Percentiles rank a stretch among this genome's conserved stretches.
These are phyloP conservation scores for Patellaria atrata DNA, from an alignment of 495 filamentous ascomycete genomes.

Conservation along the genomic window DNA sequence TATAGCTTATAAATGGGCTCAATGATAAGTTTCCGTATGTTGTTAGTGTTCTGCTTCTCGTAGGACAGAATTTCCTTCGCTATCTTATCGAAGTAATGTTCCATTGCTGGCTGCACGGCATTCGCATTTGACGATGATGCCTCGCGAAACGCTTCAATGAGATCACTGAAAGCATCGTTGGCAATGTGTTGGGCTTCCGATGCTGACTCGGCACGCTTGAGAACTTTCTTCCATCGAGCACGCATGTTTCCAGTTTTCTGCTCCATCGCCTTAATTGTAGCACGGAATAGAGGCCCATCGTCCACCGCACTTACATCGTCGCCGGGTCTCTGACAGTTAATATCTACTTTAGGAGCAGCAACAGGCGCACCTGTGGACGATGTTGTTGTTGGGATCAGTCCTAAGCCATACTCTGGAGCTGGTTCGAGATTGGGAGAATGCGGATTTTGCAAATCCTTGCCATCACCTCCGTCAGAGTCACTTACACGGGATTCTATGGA, in stretches of 20 bases:
- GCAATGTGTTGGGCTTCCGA: conserved; percentile 63
- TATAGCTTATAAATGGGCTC: conserved; percentile 88
- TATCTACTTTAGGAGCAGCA: conserved; percentile 80
- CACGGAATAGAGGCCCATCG: conserved; percentile 90
- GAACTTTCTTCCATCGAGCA: conserved; percentile 82
- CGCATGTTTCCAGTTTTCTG: conserved; percentile 95
- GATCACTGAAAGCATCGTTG: conserved; percentile 68
- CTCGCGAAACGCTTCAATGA: conserved; percentile 79
- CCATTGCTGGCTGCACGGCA: conserved; percentile 85
- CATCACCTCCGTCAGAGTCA: conserved; percentile 43
- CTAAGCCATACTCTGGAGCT: conserved; percentile 34
- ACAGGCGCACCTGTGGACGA: conserved; percentile 40
- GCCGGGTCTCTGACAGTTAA: conserved; percentile 69
- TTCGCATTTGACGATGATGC: conserved; percentile 84
- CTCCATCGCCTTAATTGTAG: conserved; percentile 91
- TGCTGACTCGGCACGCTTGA: conserved; percentile 80
- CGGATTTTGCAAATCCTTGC: conserved; percentile 32
- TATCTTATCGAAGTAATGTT: conserved; percentile 97
- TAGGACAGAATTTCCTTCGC: conserved; percentile 79
- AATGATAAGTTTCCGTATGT: conserved; percentile 84
- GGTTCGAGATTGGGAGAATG: conserved; percentile 46
- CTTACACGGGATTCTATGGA: conserved; percentile 67
- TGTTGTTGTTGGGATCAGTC: conserved; percentile 26
- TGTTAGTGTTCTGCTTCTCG: conserved; percentile 66
- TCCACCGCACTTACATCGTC: conserved; percentile 79